Percentiles rank a stretch among this genome's conserved stretches.
phyloP scores from a whole-genome alignment of 2,329 filamentous ascomycete species.

The Hymenoscyphus salicellus region DNA sequence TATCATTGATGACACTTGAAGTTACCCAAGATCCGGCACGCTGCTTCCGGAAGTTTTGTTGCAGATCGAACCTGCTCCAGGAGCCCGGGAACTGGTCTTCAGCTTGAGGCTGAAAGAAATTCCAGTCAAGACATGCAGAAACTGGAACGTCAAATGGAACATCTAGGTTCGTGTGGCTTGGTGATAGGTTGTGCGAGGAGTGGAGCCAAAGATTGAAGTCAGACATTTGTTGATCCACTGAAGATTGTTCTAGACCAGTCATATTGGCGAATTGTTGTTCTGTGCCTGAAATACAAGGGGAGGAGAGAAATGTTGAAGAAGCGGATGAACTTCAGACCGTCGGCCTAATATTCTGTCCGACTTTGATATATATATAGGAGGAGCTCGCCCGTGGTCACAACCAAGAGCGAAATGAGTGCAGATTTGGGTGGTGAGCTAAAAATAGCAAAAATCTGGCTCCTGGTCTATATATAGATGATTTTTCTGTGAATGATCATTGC shows the following conservation, averaged over 20 bases:
- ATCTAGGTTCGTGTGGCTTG: not conserved
- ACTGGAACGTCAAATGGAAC: not conserved
- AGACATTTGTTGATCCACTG: not conserved
- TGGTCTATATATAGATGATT: not conserved
- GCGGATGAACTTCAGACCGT: slow-evolving; percentile 1
- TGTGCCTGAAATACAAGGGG: not conserved
- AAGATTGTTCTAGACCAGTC: not conserved
- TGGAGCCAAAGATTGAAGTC: not conserved
- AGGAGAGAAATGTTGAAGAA: not conserved
- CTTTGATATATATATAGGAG: not conserved
- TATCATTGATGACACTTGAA: not conserved
- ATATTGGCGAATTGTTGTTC: not conserved
- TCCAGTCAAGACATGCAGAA: not conserved
- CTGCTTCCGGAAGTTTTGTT: slow-evolving; percentile 2
- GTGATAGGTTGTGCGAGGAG: not conserved
- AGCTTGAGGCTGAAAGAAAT: not conserved
- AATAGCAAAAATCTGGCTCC: not conserved
- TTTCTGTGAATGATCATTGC: not conserved
- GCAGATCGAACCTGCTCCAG: slow-evolving; percentile 6
- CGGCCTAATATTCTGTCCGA: slow-evolving; percentile 10
- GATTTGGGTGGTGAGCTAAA: not conserved
- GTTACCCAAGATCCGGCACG: not conserved
- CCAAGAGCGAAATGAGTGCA: no score
- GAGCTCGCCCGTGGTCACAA: not conserved
- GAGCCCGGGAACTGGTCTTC: not conserved